phyloP scores from a whole-genome alignment of 2,329 filamentous ascomycete genomes.

The Cercospora sp. region DNA sequence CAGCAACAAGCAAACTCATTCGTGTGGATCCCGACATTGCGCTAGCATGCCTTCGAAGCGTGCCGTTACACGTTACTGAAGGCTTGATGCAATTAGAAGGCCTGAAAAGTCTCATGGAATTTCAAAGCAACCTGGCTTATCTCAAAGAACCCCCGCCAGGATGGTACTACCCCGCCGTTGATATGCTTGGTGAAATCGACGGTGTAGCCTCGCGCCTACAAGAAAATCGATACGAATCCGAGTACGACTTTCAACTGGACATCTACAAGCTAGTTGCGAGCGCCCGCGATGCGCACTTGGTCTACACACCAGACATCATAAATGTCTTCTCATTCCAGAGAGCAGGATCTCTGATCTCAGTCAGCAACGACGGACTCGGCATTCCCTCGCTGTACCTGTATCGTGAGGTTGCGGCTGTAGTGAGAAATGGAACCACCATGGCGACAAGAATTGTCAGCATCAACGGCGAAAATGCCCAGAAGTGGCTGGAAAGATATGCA shows the following conservation, averaged over 20 bases:
- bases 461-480: constrained; percentile 40
- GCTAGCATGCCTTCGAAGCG: not conserved
- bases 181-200: constrained; percentile 18
- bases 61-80: not conserved
- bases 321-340: constrained; percentile 41
- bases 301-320: constrained; percentile 42
- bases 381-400: constrained; percentile 41
- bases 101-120: constrained; percentile 32
- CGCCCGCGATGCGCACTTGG: constrained; percentile 46
- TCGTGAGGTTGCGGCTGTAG: constrained; percentile 28
- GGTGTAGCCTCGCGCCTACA: constrained; percentile 29
- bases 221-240: constrained; percentile 38
- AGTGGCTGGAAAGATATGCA: constrained; percentile 39
- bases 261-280: constrained; percentile 40
- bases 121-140: constrained; percentile 45
- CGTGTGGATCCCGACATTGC: not conserved
- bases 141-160: constrained; percentile 42
- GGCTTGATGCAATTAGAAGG: constrained; percentile 6
- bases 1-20: not conserved
- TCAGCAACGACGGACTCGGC: constrained; percentile 41
- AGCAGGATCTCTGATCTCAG: constrained; percentile 13
- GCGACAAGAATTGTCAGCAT: constrained; percentile 43
- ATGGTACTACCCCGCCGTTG: constrained; percentile 39
- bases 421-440: not conserved
- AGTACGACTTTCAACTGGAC: constrained; percentile 46